Evolutionary conservation across 176 grass and related monocot species (phyloP), one percentile per base, ranked within the genome.

Genomic region (Ensete glaucum): DNA sequence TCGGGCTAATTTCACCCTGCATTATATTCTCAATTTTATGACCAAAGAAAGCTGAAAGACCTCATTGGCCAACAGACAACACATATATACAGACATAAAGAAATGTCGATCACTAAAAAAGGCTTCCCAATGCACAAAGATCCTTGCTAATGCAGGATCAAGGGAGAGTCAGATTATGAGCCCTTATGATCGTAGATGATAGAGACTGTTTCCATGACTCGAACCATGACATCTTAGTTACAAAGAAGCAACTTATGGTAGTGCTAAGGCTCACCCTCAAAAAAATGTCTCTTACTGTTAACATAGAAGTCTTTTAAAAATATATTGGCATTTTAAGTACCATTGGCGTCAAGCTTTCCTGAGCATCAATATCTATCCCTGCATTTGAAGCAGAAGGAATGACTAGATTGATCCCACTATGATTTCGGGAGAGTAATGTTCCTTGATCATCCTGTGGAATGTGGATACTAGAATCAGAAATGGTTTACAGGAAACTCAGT

Each of bases 391-490:
- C 13, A 34, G 64, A 52, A 51, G 43, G 34, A 70, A 70, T 51
- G 67, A 48, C 34, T 20, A 70, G 43, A 70, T 70, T 8, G 43
- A 70, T 51, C 17, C 34, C 67, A 70, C 67, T 50, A 51, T 70
- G 67, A 70, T 70, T 20, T 20, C 9, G 67, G 21, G 67, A 70
- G 20, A 21, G 67, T 50, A 70, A 9, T 1, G 48, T 52, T 70
- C 25, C 67, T 70, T 70, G 67, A 70, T 70, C 67, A 70, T 70
- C 67, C 67, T 70, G 43, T 51, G 34, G 1, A 50, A 51, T 70
- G 43, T 51, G 34, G 1, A 50, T 70, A 52, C 11, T 11, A 70
- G 34, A 21, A n/a, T 10, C 15, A 51, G 67, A 51, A 50, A 70
- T 51, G 43, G 16, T 21, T 50, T 70, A 51, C 48, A 52, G 4